phyloP scores from a whole-genome alignment of 2,329 filamentous ascomycete genomes.

The Penicillium sp. region DNA sequence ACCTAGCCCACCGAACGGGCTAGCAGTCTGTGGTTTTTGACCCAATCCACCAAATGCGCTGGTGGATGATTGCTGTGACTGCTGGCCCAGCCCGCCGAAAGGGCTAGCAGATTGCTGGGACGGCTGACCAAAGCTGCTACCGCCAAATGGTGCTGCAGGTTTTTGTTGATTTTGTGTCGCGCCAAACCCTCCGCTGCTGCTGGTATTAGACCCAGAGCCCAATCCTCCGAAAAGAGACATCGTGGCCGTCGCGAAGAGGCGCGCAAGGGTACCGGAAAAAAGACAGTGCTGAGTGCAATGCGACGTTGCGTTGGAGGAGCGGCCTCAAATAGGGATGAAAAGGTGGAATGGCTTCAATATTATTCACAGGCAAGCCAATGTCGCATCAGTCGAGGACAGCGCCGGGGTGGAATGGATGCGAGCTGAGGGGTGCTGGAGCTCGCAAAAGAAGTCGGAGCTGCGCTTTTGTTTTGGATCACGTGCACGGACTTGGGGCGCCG shows the following conservation, averaged over 20 bases:
- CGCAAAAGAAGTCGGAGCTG: constrained; percentile 19
- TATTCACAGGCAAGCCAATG: no score
- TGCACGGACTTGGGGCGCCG: no score
- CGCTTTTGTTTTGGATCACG: constrained; percentile 21
- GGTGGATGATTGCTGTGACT: no score
- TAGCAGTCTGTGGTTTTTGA: no score
- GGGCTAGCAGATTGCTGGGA: no score
- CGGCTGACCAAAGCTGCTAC: not conserved
- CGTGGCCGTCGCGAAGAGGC: constrained; percentile 9
- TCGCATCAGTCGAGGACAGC: constrained; percentile 9
- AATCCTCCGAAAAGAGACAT: constrained; percentile 42
- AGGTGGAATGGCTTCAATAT: no score
- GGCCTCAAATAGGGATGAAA: no score
- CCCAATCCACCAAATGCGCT: no score
- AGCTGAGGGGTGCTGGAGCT: constrained; percentile 20
- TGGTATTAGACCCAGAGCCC: constrained; percentile 20
- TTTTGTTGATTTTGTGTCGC: constrained; percentile 22
- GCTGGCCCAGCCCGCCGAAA: no score
- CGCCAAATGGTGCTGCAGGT: constrained; percentile 16
- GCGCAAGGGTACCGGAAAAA: constrained; percentile 9
- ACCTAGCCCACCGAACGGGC: no score
- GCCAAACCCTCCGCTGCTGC: constrained; percentile 34
- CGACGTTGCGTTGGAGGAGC: not conserved
- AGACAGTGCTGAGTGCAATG: no score
- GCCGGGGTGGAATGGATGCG: constrained; percentile 8